Conservation (phyloP, 768 basidiomycete genomes). For the Phylloporus sp. region DNA sequence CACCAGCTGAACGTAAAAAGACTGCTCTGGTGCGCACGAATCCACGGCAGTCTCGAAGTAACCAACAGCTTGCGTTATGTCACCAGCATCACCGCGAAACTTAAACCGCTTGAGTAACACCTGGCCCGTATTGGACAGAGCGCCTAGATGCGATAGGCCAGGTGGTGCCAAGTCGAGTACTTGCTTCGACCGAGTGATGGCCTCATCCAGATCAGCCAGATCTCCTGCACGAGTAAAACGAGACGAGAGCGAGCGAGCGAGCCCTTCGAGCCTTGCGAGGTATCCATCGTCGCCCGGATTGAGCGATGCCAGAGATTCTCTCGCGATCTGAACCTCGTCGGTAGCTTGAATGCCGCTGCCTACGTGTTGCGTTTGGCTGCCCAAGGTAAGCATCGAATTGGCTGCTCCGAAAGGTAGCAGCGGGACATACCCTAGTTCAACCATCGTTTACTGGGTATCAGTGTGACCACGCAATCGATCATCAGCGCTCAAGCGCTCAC, state of each 20-base stretch:
- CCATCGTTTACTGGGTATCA: background rate
- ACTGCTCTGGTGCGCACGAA: constrained; percentile 7
- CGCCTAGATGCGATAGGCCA: constrained; percentile 10
- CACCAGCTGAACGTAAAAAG: constrained; percentile 14
- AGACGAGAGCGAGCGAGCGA: constrained; percentile 12
- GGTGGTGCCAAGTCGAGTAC: constrained; percentile 21
- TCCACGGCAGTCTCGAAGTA: constrained; percentile 11
- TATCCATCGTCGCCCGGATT: constrained; percentile 6
- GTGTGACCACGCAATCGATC: background rate
- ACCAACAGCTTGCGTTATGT: constrained; percentile 20
- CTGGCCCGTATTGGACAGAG: constrained; percentile 18
- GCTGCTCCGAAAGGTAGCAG: background rate
- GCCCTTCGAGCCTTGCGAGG: constrained; percentile 3
- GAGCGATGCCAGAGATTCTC: constrained; percentile 8
- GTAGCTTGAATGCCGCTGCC: background rate
- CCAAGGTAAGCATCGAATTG: background rate
- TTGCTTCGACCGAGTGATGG: constrained; percentile 14
- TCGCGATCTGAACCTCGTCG: constrained; percentile 11
- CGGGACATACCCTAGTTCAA: constrained; percentile 2
- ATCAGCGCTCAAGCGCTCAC: too few species aligned
- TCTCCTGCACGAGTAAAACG: constrained; percentile 24
- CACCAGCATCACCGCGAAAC: constrained; percentile 14
- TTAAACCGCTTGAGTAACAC: constrained; percentile 20
- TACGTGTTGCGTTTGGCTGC: background rate
- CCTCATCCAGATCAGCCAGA: constrained; percentile 24